Percentiles rank a stretch among this genome's conserved stretches.
Conservation (phyloP, 2,329 filamentous ascomycete species). For the Sclerotinia sclerotiorum region DNA sequence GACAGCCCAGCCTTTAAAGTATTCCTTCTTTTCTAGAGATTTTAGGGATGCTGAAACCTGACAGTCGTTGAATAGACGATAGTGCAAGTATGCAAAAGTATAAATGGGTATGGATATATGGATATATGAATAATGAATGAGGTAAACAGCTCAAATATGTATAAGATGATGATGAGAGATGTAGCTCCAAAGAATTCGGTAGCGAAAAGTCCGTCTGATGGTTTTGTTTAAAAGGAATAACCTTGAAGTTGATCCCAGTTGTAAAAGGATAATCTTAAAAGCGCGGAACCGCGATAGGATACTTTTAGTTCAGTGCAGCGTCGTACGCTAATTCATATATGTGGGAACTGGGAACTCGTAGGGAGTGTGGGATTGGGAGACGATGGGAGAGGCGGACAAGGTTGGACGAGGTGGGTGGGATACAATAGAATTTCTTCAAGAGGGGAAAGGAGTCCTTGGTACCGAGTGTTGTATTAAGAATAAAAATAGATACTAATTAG, state of each 20-base stretch:
- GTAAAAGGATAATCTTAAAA: conserved; percentile 1
- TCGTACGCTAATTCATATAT: conserved; percentile 10
- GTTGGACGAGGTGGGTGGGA: neutral
- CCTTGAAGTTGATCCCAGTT: conserved; percentile 20
- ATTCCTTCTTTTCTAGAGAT: neutral
- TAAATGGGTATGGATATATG: neutral
- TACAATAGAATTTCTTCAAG: neutral
- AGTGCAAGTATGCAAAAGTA: neutral
- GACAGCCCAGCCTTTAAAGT: conserved; percentile 6
- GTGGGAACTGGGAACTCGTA: conserved; percentile 3
- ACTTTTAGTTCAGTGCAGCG: conserved; percentile 12
- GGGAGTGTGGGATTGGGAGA: neutral
- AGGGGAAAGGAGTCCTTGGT: no score
- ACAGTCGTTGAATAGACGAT: neutral
- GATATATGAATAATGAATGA: conserved; percentile 1
- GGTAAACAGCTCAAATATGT: conserved; percentile 7
- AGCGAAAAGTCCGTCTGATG: conserved; percentile 20
- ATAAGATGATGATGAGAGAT: conserved; percentile 15
- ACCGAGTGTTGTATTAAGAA: no score
- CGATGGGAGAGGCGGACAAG: neutral
- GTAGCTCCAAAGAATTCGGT: conserved; percentile 19
- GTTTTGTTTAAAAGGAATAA: conserved; percentile 16
- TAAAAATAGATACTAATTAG: neutral
- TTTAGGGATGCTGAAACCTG: neutral
- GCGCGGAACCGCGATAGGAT: conserved; percentile 5